phyloP scores from a whole-genome alignment of 2,329 filamentous ascomycete genomes.

The Dactylellina sp. region DNA sequence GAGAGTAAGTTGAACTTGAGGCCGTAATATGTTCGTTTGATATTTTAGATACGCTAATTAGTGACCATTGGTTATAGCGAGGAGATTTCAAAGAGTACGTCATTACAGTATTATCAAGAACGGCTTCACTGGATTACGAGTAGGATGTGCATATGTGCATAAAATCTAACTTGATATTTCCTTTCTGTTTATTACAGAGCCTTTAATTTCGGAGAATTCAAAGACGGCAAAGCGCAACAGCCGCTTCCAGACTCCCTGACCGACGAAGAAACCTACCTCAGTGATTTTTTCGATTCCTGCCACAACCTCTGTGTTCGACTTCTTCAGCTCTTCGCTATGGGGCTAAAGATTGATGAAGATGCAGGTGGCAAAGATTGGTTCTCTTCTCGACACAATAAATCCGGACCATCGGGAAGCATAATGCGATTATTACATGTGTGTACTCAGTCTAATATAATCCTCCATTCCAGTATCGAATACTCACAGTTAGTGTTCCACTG shows the following conservation, averaged over 20 bases:
- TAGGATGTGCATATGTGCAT: neutral
- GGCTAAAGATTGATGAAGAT: slow-evolving; percentile 71
- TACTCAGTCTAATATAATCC: slow-evolving; percentile 63
- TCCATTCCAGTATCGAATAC: slow-evolving; percentile 47
- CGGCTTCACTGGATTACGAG: neutral
- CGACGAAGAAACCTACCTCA: slow-evolving; percentile 72
- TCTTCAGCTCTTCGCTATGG: slow-evolving; percentile 80
- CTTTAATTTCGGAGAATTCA: slow-evolving; percentile 90
- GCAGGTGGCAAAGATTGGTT: slow-evolving; percentile 69
- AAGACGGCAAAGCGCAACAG: slow-evolving; percentile 76
- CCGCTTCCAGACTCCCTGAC: slow-evolving; percentile 76
- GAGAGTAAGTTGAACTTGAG: slow-evolving; percentile 68
- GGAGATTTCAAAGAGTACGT: slow-evolving; percentile 90
- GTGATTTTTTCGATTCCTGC: slow-evolving; percentile 77
- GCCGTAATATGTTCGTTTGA: too few relatives aligned
- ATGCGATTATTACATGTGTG: slow-evolving; percentile 78
- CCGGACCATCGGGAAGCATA: slow-evolving; percentile 70
- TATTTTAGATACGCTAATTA: too few relatives aligned
- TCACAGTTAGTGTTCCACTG: neutral
- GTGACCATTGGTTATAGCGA: slow-evolving; percentile 67
- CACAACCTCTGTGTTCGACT: slow-evolving; percentile 78
- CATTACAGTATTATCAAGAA: too few relatives aligned
- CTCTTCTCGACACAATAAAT: slow-evolving; percentile 71
- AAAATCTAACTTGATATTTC: neutral
- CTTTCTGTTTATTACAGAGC: slow-evolving; percentile 69